phyloP scores from a whole-genome alignment of 106 monocot genomes.

The Amphibolis antarctica region DNA sequence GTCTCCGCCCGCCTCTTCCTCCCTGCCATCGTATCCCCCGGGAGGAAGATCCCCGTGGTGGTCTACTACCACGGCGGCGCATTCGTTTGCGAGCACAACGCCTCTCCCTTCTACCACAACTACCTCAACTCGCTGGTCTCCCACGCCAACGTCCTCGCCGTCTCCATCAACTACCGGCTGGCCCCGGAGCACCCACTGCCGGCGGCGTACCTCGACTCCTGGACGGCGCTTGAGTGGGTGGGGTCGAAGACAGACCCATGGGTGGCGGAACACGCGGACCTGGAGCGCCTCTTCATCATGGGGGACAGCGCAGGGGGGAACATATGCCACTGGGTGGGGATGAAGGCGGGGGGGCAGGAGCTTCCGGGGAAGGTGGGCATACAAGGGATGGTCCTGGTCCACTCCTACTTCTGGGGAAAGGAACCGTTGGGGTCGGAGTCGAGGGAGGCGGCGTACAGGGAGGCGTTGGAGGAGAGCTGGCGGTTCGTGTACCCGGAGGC shows the following conservation, averaged over 20 bases:
- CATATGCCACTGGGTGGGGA: slow-evolving; percentile 38
- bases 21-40: not conserved
- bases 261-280: slow-evolving; percentile 34
- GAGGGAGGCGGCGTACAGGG: slow-evolving; percentile 7
- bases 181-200: slow-evolving; percentile 51
- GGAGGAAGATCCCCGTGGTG: slow-evolving; percentile 28
- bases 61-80: slow-evolving; percentile 49
- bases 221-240: slow-evolving; percentile 34
- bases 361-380: slow-evolving; percentile 6
- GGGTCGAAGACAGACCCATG: slow-evolving; percentile 24
- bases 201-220: slow-evolving; percentile 36
- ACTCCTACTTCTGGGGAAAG: slow-evolving; percentile 57
- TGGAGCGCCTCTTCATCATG: slow-evolving; percentile 25
- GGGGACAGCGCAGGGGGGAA: slow-evolving; percentile 54
- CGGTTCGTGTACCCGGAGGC: slow-evolving; percentile 11
- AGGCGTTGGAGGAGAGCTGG: slow-evolving; percentile 24
- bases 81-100: slow-evolving; percentile 23
- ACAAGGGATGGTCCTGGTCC: slow-evolving; percentile 31
- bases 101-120: slow-evolving; percentile 27
- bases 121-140: slow-evolving; percentile 33
- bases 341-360: slow-evolving; percentile 9
- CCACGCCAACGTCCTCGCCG: slow-evolving; percentile 18
- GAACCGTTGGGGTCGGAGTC: slow-evolving; percentile 26
- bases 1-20: slow-evolving; percentile 19
- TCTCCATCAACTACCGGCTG: slow-evolving; percentile 50